Conservation (phyloP, 441 rosid species). For the Rhodomyrtus psidioides region DNA sequence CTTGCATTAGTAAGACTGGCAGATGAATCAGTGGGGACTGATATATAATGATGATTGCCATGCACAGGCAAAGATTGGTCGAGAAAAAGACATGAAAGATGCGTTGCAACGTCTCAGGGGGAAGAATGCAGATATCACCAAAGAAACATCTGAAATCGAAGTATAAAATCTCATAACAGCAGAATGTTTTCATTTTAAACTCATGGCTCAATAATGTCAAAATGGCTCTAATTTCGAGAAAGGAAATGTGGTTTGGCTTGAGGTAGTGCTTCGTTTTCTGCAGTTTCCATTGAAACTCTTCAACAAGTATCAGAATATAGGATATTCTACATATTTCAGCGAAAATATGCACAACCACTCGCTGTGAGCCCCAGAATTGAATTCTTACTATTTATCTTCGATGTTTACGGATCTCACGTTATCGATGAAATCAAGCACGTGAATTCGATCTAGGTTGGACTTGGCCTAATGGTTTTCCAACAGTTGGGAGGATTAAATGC, state of each 20-base stretch:
- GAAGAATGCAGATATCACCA: conserved; percentile 26
- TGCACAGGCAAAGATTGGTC: conserved; percentile 34
- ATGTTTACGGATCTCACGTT: not conserved
- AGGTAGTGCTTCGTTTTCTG: not conserved
- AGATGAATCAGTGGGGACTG: not conserved
- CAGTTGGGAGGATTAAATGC: conserved; percentile 29
- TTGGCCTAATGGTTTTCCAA: conserved; percentile 26
- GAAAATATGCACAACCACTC: conserved; percentile 35
- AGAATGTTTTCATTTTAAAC: not conserved
- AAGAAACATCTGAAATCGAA: conserved; percentile 45
- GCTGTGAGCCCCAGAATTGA: conserved; percentile 17
- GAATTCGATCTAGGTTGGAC: conserved; percentile 9
- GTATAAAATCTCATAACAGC: conserved; percentile 11
- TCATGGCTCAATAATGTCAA: not conserved
- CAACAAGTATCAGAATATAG: conserved; percentile 18
- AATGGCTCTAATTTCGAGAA: not conserved
- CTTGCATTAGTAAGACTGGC: not conserved
- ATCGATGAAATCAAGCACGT: not conserved
- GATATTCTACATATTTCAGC: conserved; percentile 32
- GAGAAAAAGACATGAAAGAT: conserved; percentile 25
- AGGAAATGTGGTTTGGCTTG: not conserved
- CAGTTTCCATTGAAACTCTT: conserved; percentile 28
- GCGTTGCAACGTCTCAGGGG: conserved; percentile 46
- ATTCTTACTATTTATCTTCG: not conserved
- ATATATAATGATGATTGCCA: not conserved